Conservation (phyloP, 805 yeast species). For the Candida nemodendra region DNA sequence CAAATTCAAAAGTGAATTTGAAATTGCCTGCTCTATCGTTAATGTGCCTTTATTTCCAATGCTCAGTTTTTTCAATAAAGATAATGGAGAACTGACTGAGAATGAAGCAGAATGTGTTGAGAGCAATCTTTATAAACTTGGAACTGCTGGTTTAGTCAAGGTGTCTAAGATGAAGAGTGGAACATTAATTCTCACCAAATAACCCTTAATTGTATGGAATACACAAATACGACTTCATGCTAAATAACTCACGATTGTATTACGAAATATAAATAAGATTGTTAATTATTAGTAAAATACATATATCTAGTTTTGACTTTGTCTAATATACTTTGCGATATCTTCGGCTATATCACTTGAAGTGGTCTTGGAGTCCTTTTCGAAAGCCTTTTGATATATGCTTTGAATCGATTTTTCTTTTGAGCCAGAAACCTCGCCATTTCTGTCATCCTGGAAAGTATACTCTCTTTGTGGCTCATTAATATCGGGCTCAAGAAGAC, state of each 20-base stretch:
- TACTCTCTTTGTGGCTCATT: constrained; percentile 55
- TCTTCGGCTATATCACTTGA: constrained; percentile 68
- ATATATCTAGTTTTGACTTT: constrained; percentile 17
- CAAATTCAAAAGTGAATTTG: constrained; percentile 6
- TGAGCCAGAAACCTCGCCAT: constrained; percentile 53
- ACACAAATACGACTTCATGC: too few species aligned
- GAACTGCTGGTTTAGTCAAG: constrained; percentile 25
- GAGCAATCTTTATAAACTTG: constrained; percentile 24
- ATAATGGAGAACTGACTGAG: constrained; percentile 3
- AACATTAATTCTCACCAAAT: constrained; percentile 18
- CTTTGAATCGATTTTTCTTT: constrained; percentile 55
- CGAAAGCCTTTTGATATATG: constrained; percentile 73
- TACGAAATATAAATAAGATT: constrained; percentile 5
- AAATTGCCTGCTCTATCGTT: constrained; percentile 19
- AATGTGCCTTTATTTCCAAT: constrained; percentile 26
- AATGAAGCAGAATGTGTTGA: constrained; percentile 9
- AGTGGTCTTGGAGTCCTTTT: constrained; percentile 56
- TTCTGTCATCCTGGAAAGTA: constrained; percentile 63
- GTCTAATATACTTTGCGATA: constrained; percentile 60
- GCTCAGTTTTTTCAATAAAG: constrained; percentile 13
- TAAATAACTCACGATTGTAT: too few species aligned
- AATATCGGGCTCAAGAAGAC: constrained; percentile 43
- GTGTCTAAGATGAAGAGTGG: constrained; percentile 21
- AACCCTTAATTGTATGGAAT: too few species aligned
- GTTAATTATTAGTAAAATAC: neutral